Conservation (phyloP, 2,329 filamentous ascomycete species). For the Chlorencoelia australis region DNA sequence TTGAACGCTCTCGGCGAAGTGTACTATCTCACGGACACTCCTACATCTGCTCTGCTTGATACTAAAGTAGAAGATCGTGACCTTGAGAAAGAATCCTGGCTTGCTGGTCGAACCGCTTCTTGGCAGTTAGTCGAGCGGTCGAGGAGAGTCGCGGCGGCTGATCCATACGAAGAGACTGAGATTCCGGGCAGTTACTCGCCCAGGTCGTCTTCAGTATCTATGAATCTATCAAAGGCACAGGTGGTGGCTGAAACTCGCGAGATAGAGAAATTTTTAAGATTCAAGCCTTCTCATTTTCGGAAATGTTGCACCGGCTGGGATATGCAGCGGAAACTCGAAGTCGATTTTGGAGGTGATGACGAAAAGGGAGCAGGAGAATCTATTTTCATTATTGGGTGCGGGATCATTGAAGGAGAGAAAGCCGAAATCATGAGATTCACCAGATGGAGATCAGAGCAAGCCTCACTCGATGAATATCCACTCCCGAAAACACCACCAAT, state of each 20-base stretch:
- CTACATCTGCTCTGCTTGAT: slow-evolving; percentile 41
- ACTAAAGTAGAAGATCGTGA: slow-evolving; percentile 39
- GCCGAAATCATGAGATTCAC: slow-evolving; percentile 47
- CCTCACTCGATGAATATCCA: slow-evolving; percentile 23
- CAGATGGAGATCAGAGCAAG: slow-evolving; percentile 34
- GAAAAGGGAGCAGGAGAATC: slow-evolving; percentile 66
- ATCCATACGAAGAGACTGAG: slow-evolving; percentile 60
- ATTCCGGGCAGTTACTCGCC: slow-evolving; percentile 71
- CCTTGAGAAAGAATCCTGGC: slow-evolving; percentile 62
- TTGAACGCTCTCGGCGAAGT: slow-evolving; percentile 89
- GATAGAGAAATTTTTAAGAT: slow-evolving; percentile 65
- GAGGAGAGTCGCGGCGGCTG: slow-evolving; percentile 57
- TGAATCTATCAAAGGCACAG: slow-evolving; percentile 62
- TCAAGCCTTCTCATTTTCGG: slow-evolving; percentile 69
- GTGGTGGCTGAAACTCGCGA: slow-evolving; percentile 67
- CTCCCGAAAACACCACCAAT: slow-evolving; percentile 23
- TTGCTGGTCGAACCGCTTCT: slow-evolving; percentile 63
- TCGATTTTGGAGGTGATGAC: slow-evolving; percentile 82
- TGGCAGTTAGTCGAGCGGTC: slow-evolving; percentile 78
- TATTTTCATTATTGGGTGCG: slow-evolving; percentile 65
- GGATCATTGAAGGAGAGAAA: slow-evolving; percentile 28
- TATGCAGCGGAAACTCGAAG: slow-evolving; percentile 75
- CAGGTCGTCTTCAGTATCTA: slow-evolving; percentile 62
- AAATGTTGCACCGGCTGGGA: slow-evolving; percentile 79
- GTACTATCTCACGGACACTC: slow-evolving; percentile 70